Conservation (phyloP, 306 rosid genomes). For the Cucurbita pepo region DNA sequence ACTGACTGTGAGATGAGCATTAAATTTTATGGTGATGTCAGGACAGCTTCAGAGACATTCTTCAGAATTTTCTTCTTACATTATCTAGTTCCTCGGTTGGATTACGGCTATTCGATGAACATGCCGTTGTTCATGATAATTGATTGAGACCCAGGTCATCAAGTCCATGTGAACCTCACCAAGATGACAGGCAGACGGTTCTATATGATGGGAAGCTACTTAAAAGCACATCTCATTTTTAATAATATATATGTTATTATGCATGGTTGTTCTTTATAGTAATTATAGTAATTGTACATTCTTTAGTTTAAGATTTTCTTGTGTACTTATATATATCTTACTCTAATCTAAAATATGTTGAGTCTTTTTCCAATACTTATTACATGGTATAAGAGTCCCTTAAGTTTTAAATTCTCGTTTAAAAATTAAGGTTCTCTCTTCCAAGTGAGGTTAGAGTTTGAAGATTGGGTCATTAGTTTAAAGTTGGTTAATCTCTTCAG, state of each 20-base stretch:
- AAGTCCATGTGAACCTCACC: neutral
- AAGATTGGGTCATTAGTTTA: neutral
- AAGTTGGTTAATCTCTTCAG: neutral
- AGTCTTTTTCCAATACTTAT: too few relatives aligned
- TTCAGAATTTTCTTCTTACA: neutral
- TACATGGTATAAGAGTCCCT: too few relatives aligned
- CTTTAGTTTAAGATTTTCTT: too few relatives aligned
- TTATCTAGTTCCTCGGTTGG: neutral
- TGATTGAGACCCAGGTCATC: neutral
- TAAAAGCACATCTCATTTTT: neutral
- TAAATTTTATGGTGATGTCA: neutral
- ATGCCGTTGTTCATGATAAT: too few relatives aligned
- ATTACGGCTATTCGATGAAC: neutral
- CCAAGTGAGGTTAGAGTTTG: too few relatives aligned
- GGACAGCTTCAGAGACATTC: neutral
- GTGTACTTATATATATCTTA: too few relatives aligned
- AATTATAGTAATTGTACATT: too few relatives aligned
- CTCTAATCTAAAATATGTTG: too few relatives aligned
- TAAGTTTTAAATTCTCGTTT: too few relatives aligned
- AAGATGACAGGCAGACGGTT: neutral
- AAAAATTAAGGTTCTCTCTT: too few relatives aligned
- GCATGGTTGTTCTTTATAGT: too few relatives aligned
- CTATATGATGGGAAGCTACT: neutral
- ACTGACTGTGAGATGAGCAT: neutral
- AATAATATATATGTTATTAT: too few relatives aligned